phyloP scores from a whole-genome alignment of 129 eudicot genomes.

The Pulicaria dysenterica region DNA sequence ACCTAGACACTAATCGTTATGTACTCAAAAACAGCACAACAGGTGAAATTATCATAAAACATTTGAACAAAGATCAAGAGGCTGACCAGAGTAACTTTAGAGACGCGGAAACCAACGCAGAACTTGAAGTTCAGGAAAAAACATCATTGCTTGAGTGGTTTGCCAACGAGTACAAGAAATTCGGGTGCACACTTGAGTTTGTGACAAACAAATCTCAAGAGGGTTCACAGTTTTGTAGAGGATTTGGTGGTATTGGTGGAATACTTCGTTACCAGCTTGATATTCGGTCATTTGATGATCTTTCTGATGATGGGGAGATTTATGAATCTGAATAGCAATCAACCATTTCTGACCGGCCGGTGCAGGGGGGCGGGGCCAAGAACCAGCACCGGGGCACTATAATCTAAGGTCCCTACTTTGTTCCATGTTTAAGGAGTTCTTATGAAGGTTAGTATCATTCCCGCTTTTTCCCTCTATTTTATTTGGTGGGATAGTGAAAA shows the following conservation, averaged over 20 bases:
- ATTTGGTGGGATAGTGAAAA: background rate
- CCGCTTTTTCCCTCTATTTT: background rate
- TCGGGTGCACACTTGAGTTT: constrained; percentile 45
- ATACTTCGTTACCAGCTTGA: constrained; percentile 45
- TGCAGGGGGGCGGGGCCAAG: constrained; percentile 37
- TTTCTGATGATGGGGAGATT: constrained; percentile 42
- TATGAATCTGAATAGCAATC: constrained; percentile 47
- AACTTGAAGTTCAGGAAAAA: constrained; percentile 46
- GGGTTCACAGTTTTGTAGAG: constrained; percentile 45
- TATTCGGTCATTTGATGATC: constrained; percentile 42
- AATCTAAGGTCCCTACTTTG: constrained; percentile 13
- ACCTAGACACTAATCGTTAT: constrained; percentile 34
- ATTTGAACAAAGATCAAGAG: constrained; percentile 38
- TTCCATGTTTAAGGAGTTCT: constrained; percentile 19
- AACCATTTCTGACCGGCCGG: constrained; percentile 26
- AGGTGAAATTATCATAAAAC: constrained; percentile 33
- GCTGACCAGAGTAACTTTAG: constrained; percentile 44
- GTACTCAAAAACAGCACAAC: constrained; percentile 36
- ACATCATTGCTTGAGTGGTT: constrained; percentile 42
- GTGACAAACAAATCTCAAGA: constrained; percentile 44
- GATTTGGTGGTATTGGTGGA: constrained; percentile 51
- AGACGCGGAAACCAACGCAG: constrained; percentile 36
- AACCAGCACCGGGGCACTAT: constrained; percentile 30
- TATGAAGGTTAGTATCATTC: constrained; percentile 23
- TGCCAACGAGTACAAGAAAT: constrained; percentile 42